phyloP scores from a whole-genome alignment of 352 stramenopile genomes.

The Pythium apleroticum region DNA sequence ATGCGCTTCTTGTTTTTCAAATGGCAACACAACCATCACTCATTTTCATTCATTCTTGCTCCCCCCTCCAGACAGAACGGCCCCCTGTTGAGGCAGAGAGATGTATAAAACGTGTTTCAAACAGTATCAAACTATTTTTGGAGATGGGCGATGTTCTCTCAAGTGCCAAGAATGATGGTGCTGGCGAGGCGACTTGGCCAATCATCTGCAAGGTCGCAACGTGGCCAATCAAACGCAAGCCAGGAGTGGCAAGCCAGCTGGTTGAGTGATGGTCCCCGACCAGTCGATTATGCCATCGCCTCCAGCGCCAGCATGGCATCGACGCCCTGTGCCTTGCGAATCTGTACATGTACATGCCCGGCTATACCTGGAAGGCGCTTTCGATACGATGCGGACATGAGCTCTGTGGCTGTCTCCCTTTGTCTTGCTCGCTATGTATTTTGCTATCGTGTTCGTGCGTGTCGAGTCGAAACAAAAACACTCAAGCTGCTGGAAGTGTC shows the following conservation, averaged over 20 bases:
- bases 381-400: too few relatives aligned
- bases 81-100: conserved; percentile 12
- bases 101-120: conserved; percentile 28
- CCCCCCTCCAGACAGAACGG: conserved; percentile 1
- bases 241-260: conserved; percentile 16
- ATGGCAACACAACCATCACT: conserved; percentile 48
- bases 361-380: too few relatives aligned
- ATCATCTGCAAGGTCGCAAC: conserved; percentile 15
- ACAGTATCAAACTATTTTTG: conserved; percentile 9
- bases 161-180: conserved; percentile 23
- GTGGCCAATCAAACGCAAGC: conserved; percentile 10
- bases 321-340: too few relatives aligned
- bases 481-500: too few relatives aligned
- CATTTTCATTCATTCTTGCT: conserved; percentile 44
- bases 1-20: conserved; percentile 38
- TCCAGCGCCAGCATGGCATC: background rate
- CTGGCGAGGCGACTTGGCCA: conserved; percentile 16
- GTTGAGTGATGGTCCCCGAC: conserved; percentile 25
- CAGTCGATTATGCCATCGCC: background rate
- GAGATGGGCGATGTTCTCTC: conserved; percentile 27
- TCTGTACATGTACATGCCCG: too few relatives aligned
- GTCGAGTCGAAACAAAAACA: too few relatives aligned
- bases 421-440: too few relatives aligned
- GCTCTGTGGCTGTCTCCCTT: too few relatives aligned
- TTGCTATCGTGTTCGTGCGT: too few relatives aligned